phyloP scores from a whole-genome alignment of 371 early-diverging fungal genomes.

The Sporodiniella umbellata region DNA sequence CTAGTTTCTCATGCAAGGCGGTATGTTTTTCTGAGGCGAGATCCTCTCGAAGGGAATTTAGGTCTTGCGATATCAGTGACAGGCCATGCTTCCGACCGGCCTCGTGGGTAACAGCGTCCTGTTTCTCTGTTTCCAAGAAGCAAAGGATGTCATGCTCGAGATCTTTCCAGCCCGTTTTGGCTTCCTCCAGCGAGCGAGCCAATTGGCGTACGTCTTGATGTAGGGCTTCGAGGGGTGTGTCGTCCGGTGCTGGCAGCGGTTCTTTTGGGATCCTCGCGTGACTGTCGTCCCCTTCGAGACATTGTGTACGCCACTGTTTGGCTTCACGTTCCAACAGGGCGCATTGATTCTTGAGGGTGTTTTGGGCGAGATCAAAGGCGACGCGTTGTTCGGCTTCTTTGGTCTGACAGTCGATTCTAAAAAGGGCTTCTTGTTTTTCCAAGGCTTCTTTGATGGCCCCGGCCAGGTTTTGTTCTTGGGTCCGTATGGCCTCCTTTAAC shows the following conservation, averaged over 20 bases:
- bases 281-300: not conserved
- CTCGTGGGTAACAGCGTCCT: slow-evolving; percentile 8
- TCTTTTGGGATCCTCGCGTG: slow-evolving; percentile 12
- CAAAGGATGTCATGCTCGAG: slow-evolving; percentile 32
- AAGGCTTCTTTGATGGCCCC: slow-evolving; percentile 28
- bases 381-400: slow-evolving; percentile 22
- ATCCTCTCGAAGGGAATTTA: slow-evolving; percentile 22
- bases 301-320: slow-evolving; percentile 20
- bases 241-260: no score
- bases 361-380: slow-evolving; percentile 16
- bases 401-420: slow-evolving; percentile 14
- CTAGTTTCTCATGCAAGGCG: slow-evolving; percentile 31
- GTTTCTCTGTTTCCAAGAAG: slow-evolving; percentile 24
- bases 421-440: slow-evolving; percentile 18
- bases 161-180: slow-evolving; percentile 29
- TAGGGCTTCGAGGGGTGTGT: no score
- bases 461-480: slow-evolving; percentile 14
- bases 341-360: slow-evolving; percentile 15
- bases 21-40: slow-evolving; percentile 8
- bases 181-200: slow-evolving; percentile 24
- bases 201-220: slow-evolving; percentile 30
- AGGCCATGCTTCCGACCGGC: slow-evolving; percentile 11
- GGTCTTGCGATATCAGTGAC: slow-evolving; percentile 14
- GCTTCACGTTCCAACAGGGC: slow-evolving; percentile 21
- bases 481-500: slow-evolving; percentile 21